Percentiles rank a stretch among this genome's conserved stretches.
Conservation (phyloP, 2,329 filamentous ascomycete genomes). For the Colletotrichum lini region DNA sequence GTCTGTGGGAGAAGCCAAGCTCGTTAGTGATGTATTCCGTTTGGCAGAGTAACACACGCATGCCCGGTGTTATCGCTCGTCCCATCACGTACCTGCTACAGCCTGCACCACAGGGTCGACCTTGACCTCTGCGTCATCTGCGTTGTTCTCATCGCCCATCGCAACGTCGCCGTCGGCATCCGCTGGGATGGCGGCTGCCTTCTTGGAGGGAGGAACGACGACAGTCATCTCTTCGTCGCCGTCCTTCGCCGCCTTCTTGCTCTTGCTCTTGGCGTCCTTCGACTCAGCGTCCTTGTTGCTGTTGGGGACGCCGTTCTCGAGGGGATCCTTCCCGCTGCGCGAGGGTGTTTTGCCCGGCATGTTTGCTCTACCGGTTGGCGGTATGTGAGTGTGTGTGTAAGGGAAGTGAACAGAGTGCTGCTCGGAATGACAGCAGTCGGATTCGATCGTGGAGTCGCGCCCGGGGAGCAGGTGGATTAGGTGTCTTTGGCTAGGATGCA, state of each 20-base stretch:
- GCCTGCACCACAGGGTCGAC: slow-evolving; percentile 74
- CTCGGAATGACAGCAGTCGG: slow-evolving; percentile 38
- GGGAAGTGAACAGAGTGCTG: slow-evolving; percentile 33
- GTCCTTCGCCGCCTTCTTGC: slow-evolving; percentile 75
- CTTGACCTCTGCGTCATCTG: slow-evolving; percentile 65
- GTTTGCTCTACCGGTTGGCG: slow-evolving; percentile 46
- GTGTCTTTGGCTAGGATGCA: slow-evolving; percentile 33
- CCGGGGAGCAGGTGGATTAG: slow-evolving; percentile 25
- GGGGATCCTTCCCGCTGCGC: slow-evolving; percentile 78
- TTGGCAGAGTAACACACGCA: background rate
- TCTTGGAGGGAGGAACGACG: slow-evolving; percentile 81
- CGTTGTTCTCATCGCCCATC: slow-evolving; percentile 75
- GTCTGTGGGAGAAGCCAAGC: slow-evolving; percentile 68
- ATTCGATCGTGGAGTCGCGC: slow-evolving; percentile 25
- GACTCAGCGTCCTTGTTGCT: slow-evolving; percentile 80
- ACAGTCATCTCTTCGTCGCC: slow-evolving; percentile 86
- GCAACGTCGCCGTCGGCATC: slow-evolving; percentile 78
- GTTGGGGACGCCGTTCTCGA: slow-evolving; percentile 77
- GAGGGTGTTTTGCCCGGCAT: slow-evolving; percentile 84
- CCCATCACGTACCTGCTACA: slow-evolving; percentile 66
- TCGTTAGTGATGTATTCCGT: slow-evolving; percentile 43
- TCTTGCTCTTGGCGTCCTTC: slow-evolving; percentile 79
- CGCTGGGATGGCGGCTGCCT: slow-evolving; percentile 68
- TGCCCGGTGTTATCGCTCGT: slow-evolving; percentile 3
- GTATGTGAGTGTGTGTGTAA: slow-evolving; percentile 22